Conservation (phyloP, 2,329 filamentous ascomycete genomes). For the Colletotrichum sp. region DNA sequence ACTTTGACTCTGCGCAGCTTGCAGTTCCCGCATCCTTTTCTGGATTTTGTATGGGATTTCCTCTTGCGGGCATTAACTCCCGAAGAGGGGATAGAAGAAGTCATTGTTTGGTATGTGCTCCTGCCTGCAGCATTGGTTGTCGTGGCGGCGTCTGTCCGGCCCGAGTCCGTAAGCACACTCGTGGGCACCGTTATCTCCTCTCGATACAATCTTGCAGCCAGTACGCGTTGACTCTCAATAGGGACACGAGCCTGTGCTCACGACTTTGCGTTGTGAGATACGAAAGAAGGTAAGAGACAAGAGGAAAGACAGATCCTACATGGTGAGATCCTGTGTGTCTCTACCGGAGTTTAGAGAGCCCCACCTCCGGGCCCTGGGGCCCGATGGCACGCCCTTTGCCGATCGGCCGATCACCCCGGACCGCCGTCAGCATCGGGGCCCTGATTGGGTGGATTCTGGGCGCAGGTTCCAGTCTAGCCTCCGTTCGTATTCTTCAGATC, state of each 20-base stretch:
- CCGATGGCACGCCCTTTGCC: background rate
- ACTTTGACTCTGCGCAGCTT: conserved; percentile 60
- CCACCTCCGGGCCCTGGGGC: background rate
- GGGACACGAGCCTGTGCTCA: no score
- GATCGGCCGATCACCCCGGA: background rate
- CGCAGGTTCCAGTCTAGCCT: background rate
- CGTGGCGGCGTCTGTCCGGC: background rate
- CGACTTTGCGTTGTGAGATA: background rate
- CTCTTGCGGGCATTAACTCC: conserved; percentile 27
- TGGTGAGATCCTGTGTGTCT: background rate
- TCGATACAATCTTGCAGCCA: background rate
- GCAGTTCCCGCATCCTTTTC: conserved; percentile 60
- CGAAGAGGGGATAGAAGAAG: background rate
- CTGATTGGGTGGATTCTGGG: background rate
- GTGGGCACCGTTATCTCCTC: background rate
- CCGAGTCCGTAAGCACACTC: background rate
- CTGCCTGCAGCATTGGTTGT: background rate
- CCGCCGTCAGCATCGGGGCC: background rate
- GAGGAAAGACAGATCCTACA: background rate
- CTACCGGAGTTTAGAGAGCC: background rate
- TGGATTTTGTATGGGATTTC: conserved; percentile 55
- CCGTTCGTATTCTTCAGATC: background rate
- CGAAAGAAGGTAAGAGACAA: background rate
- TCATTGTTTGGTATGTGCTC: background rate
- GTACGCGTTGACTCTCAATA: background rate